These are phyloP conservation scores for Metarhizium robertsii DNA, from an alignment of 2,329 filamentous ascomycete species.

Conservation along the genomic window DNA sequence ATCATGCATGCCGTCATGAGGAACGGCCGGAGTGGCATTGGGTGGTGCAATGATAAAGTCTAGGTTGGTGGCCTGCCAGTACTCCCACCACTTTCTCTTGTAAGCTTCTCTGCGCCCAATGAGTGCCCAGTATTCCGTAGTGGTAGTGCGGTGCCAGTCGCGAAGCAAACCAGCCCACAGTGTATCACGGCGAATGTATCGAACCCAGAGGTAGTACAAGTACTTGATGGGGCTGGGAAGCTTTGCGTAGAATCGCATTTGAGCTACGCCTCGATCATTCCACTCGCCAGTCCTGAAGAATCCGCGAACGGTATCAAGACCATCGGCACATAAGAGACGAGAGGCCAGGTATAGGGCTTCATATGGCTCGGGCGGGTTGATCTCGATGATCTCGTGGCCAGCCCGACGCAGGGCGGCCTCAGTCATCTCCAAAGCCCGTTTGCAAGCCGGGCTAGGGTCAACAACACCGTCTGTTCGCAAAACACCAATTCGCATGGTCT, in stretches of 20 bases:
- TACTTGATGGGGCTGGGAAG: constrained; percentile 69
- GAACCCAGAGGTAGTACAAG: constrained; percentile 83
- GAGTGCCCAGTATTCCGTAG: constrained; percentile 74
- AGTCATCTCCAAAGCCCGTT: constrained; percentile 62
- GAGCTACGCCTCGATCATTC: constrained; percentile 67
- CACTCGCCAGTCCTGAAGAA: constrained; percentile 70
- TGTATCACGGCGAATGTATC: constrained; percentile 65
- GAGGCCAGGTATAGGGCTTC: constrained; percentile 69
- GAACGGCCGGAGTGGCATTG: constrained; percentile 83
- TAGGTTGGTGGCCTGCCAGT: constrained; percentile 65
- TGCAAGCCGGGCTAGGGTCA: constrained; percentile 76
- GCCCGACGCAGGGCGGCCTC: constrained; percentile 57
- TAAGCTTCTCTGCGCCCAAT: constrained; percentile 70
- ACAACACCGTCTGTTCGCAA: constrained; percentile 75
- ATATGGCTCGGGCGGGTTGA: constrained; percentile 59
- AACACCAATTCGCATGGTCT: constrained; percentile 62
- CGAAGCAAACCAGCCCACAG: constrained; percentile 71
- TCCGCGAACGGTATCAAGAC: constrained; percentile 68
- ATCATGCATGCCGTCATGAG: constrained; percentile 77
- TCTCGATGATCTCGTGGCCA: constrained; percentile 65
- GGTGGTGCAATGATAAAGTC: constrained; percentile 79
- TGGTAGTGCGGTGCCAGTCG: constrained; percentile 64
- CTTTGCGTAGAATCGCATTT: constrained; percentile 65
- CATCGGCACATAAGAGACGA: constrained; percentile 76
- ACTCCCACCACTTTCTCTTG: constrained; percentile 70